Evolutionary conservation across 306 rosid genomes (phyloP).

Genomic region (Rosa multiflora): DNA sequence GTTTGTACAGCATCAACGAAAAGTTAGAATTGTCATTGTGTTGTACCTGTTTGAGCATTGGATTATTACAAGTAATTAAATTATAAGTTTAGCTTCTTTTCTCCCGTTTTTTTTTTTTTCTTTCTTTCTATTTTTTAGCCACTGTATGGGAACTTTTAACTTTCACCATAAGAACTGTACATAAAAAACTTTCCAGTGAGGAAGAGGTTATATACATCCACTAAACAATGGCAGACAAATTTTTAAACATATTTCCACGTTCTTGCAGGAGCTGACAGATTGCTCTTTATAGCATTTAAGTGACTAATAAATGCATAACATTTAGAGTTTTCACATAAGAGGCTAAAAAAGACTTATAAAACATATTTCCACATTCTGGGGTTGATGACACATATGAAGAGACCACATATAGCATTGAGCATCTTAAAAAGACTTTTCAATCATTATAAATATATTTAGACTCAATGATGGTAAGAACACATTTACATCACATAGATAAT

Average conservation of each 20-base stretch:
- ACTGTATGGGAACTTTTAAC: not conserved
- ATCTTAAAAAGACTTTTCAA: not conserved
- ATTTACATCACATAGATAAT: not conserved
- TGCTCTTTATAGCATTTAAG: not conserved
- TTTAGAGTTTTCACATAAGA: not conserved
- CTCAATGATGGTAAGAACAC: not conserved
- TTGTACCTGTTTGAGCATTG: not conserved
- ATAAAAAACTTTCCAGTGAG: not conserved
- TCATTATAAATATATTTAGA: not conserved
- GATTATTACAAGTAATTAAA: not conserved
- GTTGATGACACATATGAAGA: not conserved
- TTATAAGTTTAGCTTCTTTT: not conserved
- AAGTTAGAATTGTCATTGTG: not conserved
- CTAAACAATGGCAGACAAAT: not conserved
- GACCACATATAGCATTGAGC: not conserved
- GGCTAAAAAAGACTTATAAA: too few relatives aligned
- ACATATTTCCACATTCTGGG: too few relatives aligned
- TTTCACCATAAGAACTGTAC: not conserved
- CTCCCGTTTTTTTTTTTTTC: too few relatives aligned
- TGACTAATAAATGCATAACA: not conserved
- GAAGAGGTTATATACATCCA: not conserved
- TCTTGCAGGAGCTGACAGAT: not conserved
- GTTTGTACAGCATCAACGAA: not conserved
- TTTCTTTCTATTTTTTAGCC: not conserved
- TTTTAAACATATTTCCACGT: not conserved